phyloP scores from a whole-genome alignment of 2,329 filamentous ascomycete species.

The Penicillium sp. region DNA sequence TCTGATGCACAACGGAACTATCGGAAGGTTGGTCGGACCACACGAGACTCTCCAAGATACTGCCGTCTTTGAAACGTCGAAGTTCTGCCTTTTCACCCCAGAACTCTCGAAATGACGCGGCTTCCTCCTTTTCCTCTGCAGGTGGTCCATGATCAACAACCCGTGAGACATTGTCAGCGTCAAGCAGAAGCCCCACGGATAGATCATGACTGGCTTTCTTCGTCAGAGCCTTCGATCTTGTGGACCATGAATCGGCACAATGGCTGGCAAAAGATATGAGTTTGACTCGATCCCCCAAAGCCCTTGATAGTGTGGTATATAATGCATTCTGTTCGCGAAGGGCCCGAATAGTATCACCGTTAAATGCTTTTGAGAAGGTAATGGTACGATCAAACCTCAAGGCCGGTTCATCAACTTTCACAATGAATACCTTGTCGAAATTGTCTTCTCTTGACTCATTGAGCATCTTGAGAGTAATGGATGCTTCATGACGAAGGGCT shows the following conservation, averaged over 20 bases:
- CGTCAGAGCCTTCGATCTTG: slow-evolving; percentile 41
- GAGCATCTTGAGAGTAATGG: slow-evolving; percentile 69
- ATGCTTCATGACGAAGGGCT: slow-evolving; percentile 70
- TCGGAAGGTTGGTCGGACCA: slow-evolving; percentile 67
- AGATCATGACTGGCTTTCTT: slow-evolving; percentile 41
- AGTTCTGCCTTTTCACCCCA: slow-evolving; percentile 95
- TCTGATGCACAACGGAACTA: slow-evolving; percentile 71
- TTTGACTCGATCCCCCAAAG: slow-evolving; percentile 70
- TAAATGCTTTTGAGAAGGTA: slow-evolving; percentile 30
- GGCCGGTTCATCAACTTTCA: slow-evolving; percentile 51
- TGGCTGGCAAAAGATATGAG: slow-evolving; percentile 60
- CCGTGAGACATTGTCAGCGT: slow-evolving; percentile 68
- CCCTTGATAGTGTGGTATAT: slow-evolving; percentile 64
- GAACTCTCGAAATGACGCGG: slow-evolving; percentile 78
- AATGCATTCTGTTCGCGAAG: slow-evolving; percentile 43
- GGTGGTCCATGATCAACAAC: slow-evolving; percentile 83
- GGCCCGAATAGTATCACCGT: slow-evolving; percentile 27
- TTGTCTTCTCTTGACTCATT: slow-evolving; percentile 72
- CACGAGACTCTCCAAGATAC: slow-evolving; percentile 85
- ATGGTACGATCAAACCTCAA: slow-evolving; percentile 57
- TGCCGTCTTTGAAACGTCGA: slow-evolving; percentile 90
- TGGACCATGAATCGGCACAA: slow-evolving; percentile 46
- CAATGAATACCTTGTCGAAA: slow-evolving; percentile 81
- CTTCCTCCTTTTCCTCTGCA: slow-evolving; percentile 80
- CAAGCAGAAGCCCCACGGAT: slow-evolving; percentile 66